These are phyloP conservation scores for Earliella scabrosa DNA, from an alignment of 1,284 basidiomycete genomes.

Conservation along the genomic window DNA sequence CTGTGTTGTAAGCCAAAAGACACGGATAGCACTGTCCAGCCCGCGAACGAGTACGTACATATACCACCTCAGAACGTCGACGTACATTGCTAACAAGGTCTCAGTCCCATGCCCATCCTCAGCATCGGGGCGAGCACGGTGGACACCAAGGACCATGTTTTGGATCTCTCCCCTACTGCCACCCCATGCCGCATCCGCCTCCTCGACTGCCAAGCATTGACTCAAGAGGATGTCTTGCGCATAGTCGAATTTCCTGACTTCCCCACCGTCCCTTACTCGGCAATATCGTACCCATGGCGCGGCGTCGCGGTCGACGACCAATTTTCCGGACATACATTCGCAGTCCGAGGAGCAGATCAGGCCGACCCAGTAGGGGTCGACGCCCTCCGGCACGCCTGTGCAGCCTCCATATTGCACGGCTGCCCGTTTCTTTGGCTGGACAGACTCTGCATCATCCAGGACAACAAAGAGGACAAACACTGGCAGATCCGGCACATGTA, in stretches of 20 bases:
- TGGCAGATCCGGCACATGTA: slow-evolving; percentile 22
- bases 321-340: not conserved
- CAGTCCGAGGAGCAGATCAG: slow-evolving; percentile 14
- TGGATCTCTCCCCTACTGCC: slow-evolving; percentile 4
- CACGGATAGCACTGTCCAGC: not conserved
- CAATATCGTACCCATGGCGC: slow-evolving; percentile 19
- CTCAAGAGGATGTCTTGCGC: not conserved
- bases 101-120: too few species aligned
- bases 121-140: too few species aligned
- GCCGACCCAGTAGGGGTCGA: slow-evolving; percentile 15
- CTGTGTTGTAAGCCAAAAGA: slow-evolving; percentile 3
- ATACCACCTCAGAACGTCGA: too few species aligned
- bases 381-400: slow-evolving; percentile 14
- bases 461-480: slow-evolving; percentile 9
- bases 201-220: slow-evolving; percentile 4
- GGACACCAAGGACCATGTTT: too few species aligned
- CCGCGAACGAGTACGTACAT: not conserved
- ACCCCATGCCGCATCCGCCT: slow-evolving; percentile 5
- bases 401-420: slow-evolving; percentile 4
- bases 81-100: too few species aligned
- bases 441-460: slow-evolving; percentile 20
- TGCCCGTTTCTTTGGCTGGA: slow-evolving; percentile 21
- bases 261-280: slow-evolving; percentile 7
- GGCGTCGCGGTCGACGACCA: not conserved
- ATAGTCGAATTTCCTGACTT: slow-evolving; percentile 7